Base-by-base conservation (phyloP, 2,329 filamentous ascomycete species). In the Talaromyces sp. region DNA sequence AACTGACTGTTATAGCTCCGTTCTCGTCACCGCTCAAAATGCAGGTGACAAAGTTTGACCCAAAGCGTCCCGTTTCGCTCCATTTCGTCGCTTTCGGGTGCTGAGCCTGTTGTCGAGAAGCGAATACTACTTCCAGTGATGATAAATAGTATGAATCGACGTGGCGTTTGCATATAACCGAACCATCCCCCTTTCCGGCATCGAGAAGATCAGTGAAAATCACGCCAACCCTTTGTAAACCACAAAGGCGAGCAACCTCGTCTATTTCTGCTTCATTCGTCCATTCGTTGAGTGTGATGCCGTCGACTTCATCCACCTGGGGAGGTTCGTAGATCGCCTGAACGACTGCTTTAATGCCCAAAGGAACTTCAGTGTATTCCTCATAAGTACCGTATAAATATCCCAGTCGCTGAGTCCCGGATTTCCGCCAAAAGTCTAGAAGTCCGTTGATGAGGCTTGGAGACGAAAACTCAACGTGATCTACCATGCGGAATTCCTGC, bases 321-420 rank as follows among this genome's bases (percentile, higher is more conserved):
- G 94, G 94, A 4, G 92, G 90, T 70, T 99, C 94, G 67, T 97
- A 99, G 63, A 99, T 96, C 40, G 92, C 93, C 76, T 99, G 92
- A 0, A 99, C 92, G 1, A 99, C 85, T 15, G 93, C 93, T 75
- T 99, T 99, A 58, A 96, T 85, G 9, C 95, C 95, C 0, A 99
- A 81, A 0, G 94, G 95, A 3, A 99, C 91, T 70, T 96, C 91
- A 2, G 87, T 83, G 70, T 99, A 99, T 72, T 96, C 90, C 62
- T 89, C 84, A 69, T 96, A 97, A 55, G 86, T 85, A 17, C 94
- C 94, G 66, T 97, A 99, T 5, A 99, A 77, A 67, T 92, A 96
- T 5, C 93, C 94, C 48, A 97, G 73, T 40, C 94, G 84, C 71
- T 99, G 94, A 28, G 82, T 77, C 3, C 91, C 93, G 1, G 89